Evolutionary conservation across 768 basidiomycete genomes (phyloP), one percentile per base, ranked within the genome.

Genomic region (Phaeotremella skinneri): DNA sequence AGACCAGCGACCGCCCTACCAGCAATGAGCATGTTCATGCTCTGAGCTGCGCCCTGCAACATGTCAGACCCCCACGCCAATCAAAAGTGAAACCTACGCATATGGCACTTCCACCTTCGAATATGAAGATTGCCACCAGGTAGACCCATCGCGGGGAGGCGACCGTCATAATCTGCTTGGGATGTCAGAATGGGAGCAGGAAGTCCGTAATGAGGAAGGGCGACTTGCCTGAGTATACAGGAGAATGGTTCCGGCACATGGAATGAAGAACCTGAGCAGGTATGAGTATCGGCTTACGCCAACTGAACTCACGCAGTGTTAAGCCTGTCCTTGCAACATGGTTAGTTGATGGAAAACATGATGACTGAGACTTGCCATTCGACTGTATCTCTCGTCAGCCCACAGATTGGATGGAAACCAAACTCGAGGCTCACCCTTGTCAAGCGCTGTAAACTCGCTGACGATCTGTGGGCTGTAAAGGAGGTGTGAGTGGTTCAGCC

Each of bases 1-100:
- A 68, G 58, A 14, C 67, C 64, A 14, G 61, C 59, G 30, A 68
- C 49, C 11, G 61, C 64, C 48, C 67, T 49, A 9, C 67, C 67
- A n/a, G 51, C 42, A 41, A 68, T 68, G 26, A 68, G 39, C 61
- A 68, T 65, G 50, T 62, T 55, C 63, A 62, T 64, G 2, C 49
- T 56, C 13, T 45, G 52, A 0, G 63, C 63, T 1, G 60, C 52
- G 7, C 60, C 63, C 58, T 67, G n/a, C 17, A 17, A 13, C 1
- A 16, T 25, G 6, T 20, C 9, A 34, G 21, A 1, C 16, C 37
- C 26, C 23, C 1, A 11, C 14, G 34, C 20, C 48, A 16, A 55
- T 39, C 27, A 13, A 9, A 27, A 37, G 37, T 26, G 17, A 1
- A 26, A 63, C 66, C 52, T 30, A 67, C 66, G 49, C 67, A 68